These are phyloP conservation scores for Hydnum rufescens DNA, from an alignment of 768 basidiomycete species.

Conservation along the genomic window DNA sequence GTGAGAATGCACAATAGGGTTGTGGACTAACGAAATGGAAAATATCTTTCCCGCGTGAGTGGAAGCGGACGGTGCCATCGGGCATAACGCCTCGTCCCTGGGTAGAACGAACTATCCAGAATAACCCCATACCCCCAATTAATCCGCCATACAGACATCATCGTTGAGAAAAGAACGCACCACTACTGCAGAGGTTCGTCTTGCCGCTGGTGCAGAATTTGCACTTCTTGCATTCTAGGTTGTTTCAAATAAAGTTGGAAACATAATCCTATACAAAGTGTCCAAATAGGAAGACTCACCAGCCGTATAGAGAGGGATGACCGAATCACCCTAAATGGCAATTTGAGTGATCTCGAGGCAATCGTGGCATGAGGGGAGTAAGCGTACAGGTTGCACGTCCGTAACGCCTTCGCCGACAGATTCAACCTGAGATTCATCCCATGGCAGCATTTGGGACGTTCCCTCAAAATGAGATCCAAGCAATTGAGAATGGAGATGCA, in stretches of 20 bases:
- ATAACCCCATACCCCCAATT: conserved; percentile 1
- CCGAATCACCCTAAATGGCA: conserved; percentile 62
- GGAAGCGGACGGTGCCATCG: conserved; percentile 74
- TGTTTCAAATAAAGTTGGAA: too few species aligned
- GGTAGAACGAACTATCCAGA: conserved; percentile 55
- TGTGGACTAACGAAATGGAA: conserved; percentile 74
- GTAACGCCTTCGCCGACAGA: conserved; percentile 96
- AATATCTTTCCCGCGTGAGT: conserved; percentile 66
- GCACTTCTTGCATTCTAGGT: conserved; percentile 77
- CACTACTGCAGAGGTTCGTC: conserved; percentile 95
- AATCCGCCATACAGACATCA: not conserved
- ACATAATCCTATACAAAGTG: not conserved
- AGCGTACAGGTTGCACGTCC: conserved; percentile 34
- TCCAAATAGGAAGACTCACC: conserved; percentile 26
- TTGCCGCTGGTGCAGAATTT: conserved; percentile 98
- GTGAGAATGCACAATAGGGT: not conserved
- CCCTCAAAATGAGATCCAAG: not conserved
- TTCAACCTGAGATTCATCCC: conserved; percentile 45
- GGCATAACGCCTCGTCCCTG: conserved; percentile 95
- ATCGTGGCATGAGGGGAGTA: not conserved
- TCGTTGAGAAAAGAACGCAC: conserved; percentile 26
- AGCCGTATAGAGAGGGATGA: conserved; percentile 90
- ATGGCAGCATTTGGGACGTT: not conserved
- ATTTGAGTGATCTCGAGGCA: not conserved
- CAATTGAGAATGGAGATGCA: too few species aligned